Evolutionary conservation across 2,329 filamentous ascomycete species (phyloP).

Genomic region (Drechslera avenae): DNA sequence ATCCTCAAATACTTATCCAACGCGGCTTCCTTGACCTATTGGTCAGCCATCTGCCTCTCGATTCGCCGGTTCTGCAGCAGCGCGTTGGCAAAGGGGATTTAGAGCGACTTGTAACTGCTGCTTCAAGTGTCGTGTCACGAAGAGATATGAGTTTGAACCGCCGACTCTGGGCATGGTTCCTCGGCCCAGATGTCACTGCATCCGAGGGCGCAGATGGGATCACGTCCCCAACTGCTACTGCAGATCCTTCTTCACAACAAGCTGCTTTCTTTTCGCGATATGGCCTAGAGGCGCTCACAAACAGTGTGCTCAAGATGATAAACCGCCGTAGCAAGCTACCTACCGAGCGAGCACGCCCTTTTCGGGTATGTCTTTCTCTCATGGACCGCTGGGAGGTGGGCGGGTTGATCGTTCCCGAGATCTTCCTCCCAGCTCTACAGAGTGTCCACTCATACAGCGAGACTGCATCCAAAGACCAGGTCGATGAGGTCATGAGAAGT

Average conservation of each 20-base stretch:
- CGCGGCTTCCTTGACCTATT: slow-evolving; percentile 91
- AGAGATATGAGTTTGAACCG: slow-evolving; percentile 97
- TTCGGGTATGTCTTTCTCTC: slow-evolving; percentile 87
- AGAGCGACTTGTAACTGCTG: slow-evolving; percentile 79
- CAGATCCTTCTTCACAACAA: slow-evolving; percentile 54
- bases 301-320: slow-evolving; percentile 79
- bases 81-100: slow-evolving; percentile 76
- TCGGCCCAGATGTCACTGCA: slow-evolving; percentile 72
- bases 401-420: slow-evolving; percentile 81
- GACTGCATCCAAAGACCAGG: slow-evolving; percentile 69
- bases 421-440: slow-evolving; percentile 84
- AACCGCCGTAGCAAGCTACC: slow-evolving; percentile 60
- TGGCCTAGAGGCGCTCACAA: slow-evolving; percentile 75
- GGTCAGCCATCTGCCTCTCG: slow-evolving; percentile 85
- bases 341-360: slow-evolving; percentile 77
- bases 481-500: slow-evolving; percentile 86
- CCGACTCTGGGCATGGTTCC: slow-evolving; percentile 92
- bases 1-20: slow-evolving; percentile 89
- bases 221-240: slow-evolving; percentile 51
- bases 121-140: slow-evolving; percentile 83
- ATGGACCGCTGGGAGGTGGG: slow-evolving; percentile 99
- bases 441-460: slow-evolving; percentile 78
- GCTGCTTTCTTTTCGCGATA: slow-evolving; percentile 77
- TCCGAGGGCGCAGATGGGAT: slow-evolving; percentile 41
- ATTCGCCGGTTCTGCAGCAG: slow-evolving; percentile 78